A percentile compares a stretch with the other conserved stretches of the same genome.
Conservation (phyloP, 2,329 filamentous ascomycete species). For the Thyridium curvatum region DNA sequence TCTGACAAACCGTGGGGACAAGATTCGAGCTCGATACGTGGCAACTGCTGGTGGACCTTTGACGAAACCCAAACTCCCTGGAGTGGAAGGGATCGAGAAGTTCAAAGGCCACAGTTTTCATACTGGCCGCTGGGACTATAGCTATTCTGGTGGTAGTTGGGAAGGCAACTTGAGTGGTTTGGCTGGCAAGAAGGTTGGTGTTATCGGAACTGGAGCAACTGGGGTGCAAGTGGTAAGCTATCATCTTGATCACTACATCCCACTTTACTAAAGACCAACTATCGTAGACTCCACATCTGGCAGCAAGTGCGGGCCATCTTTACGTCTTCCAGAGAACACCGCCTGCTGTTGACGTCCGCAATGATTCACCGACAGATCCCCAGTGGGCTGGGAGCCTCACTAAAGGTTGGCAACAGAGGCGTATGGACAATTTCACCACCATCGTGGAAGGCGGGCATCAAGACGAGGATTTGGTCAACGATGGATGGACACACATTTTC, state of each 20-base stretch:
- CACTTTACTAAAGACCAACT: too few species aligned
- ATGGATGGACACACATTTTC: background rate
- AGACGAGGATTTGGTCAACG: background rate
- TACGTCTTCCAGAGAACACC: slow-evolving; percentile 31
- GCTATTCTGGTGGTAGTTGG: slow-evolving; percentile 28
- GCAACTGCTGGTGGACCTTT: too few species aligned
- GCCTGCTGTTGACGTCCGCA: slow-evolving; percentile 20
- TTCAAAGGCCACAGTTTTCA: slow-evolving; percentile 35
- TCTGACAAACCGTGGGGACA: too few species aligned
- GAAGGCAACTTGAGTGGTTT: too few species aligned
- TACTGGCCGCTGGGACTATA: slow-evolving; percentile 35
- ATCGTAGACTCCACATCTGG: too few species aligned
- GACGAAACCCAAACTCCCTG: slow-evolving; percentile 31
- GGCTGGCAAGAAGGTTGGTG: slow-evolving; percentile 13
- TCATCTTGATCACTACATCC: too few species aligned
- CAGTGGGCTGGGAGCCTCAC: slow-evolving; percentile 15
- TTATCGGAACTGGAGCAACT: slow-evolving; percentile 18
- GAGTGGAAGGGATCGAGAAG: slow-evolving; percentile 23
- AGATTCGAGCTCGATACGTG: too few species aligned
- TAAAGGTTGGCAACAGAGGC: background rate
- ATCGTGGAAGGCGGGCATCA: background rate
- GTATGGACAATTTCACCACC: background rate
- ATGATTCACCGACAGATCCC: slow-evolving; percentile 20
- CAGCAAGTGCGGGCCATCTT: slow-evolving; percentile 24
- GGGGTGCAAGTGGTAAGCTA: too few species aligned